A percentile compares a stretch with the other conserved stretches of the same genome.
phyloP scores from a whole-genome alignment of 345 rosid species.

The Odontarrhena argentea region DNA sequence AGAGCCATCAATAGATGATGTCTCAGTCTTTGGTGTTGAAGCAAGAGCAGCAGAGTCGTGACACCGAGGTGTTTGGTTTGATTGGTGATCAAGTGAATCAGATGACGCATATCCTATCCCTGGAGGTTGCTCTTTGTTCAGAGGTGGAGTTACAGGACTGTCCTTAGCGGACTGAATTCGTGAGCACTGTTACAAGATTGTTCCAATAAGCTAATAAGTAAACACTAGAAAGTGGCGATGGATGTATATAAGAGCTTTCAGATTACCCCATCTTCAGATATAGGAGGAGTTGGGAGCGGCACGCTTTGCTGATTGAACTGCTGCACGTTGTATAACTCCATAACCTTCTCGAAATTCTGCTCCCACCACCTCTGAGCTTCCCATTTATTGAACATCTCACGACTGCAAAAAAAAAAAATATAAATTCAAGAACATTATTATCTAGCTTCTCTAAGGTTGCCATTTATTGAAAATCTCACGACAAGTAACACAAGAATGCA shows the following conservation, averaged over 20 bases:
- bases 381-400: slow-evolving; percentile 89
- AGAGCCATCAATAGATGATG: slow-evolving; percentile 76
- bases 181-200: slow-evolving; percentile 48
- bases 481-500: neutral
- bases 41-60: slow-evolving; percentile 59
- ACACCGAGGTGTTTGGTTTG: slow-evolving; percentile 37
- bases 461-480: too few species aligned
- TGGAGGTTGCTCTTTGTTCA: slow-evolving; percentile 57
- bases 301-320: slow-evolving; percentile 64
- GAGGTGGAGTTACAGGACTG: slow-evolving; percentile 76
- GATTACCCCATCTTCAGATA: slow-evolving; percentile 75
- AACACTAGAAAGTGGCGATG: neutral
- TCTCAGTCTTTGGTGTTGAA: slow-evolving; percentile 75
- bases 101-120: slow-evolving; percentile 66
- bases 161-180: slow-evolving; percentile 63
- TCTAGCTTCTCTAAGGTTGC: neutral
- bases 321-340: slow-evolving; percentile 91
- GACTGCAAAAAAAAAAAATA: slow-evolving; percentile 55
- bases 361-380: slow-evolving; percentile 99
- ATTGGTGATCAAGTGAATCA: slow-evolving; percentile 64
- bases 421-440: neutral
- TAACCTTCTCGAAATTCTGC: slow-evolving; percentile 81
- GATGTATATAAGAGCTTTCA: neutral
- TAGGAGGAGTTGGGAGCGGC: slow-evolving; percentile 69
- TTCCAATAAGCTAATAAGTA: slow-evolving; percentile 9